Percentiles rank a stretch among this genome's conserved stretches.
Conservation (phyloP, 2,329 filamentous ascomycete genomes). For the Furcasterigmium furcatum region DNA sequence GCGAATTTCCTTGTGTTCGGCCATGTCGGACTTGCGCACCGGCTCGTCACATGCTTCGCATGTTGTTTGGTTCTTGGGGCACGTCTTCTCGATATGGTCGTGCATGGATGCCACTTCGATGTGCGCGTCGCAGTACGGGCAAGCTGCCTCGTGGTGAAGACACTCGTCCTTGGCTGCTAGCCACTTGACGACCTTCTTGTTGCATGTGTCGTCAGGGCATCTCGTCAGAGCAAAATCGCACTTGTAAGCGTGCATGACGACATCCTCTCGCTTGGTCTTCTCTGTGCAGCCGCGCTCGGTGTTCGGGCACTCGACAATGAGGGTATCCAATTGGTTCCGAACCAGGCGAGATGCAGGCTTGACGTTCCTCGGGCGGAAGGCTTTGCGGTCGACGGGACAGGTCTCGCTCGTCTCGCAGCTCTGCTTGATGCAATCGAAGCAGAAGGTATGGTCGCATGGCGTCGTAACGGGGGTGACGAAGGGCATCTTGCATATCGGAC, state of each 20-base stretch:
- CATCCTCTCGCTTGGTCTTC: constrained; percentile 47
- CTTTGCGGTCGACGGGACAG: constrained; percentile 58
- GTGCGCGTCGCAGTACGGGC: constrained; percentile 49
- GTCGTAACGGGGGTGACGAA: constrained; percentile 60
- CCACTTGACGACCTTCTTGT: constrained; percentile 47
- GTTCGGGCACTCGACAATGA: constrained; percentile 58
- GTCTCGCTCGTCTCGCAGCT: constrained; percentile 36
- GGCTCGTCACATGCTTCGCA: constrained; percentile 46
- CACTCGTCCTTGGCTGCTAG: constrained; percentile 39
- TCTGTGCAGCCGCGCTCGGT: constrained; percentile 44
- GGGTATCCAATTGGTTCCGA: constrained; percentile 57
- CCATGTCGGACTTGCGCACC: constrained; percentile 40
- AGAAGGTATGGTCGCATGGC: constrained; percentile 64
- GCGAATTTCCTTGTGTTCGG: constrained; percentile 40
- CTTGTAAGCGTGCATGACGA: constrained; percentile 54
- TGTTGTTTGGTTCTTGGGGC: constrained; percentile 41
- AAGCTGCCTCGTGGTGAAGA: constrained; percentile 48
- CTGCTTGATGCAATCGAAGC: constrained; percentile 50
- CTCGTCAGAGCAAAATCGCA: constrained; percentile 53
- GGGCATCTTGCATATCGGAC: constrained; percentile 57
- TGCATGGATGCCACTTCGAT: constrained; percentile 46
- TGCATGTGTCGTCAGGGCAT: constrained; percentile 53
- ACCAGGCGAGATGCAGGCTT: constrained; percentile 41
- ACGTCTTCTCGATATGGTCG: constrained; percentile 38
- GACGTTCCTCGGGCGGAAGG: constrained; percentile 23